These are phyloP conservation scores for Penicillium salamii DNA, from an alignment of 495 filamentous ascomycete genomes.

Conservation along the genomic window DNA sequence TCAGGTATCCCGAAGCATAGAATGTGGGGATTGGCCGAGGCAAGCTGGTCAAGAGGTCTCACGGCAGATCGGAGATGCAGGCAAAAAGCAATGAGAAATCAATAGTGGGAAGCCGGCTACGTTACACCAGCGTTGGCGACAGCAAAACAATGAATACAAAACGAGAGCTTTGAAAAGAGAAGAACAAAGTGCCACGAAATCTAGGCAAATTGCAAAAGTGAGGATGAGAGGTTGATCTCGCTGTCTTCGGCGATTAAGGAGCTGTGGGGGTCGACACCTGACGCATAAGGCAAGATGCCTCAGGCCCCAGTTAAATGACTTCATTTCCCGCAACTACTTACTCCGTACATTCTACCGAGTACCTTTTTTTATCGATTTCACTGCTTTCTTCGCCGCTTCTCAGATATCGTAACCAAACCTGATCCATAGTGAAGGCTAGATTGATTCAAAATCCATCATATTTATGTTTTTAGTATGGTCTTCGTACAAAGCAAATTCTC, in stretches of 20 bases:
- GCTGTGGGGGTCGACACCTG: background rate
- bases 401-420: too few species aligned
- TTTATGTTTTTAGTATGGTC: too few species aligned
- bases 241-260: conserved; percentile 25
- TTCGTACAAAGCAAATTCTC: too few species aligned
- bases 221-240: conserved; percentile 13
- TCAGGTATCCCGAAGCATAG: conserved; percentile 22
- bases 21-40: conserved; percentile 31
- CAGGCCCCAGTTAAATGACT: background rate
- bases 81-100: conserved; percentile 25
- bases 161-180: background rate
- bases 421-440: too few species aligned
- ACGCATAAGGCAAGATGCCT: background rate
- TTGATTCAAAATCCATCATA: too few species aligned
- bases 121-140: conserved; percentile 12
- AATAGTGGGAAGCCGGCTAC: conserved; percentile 13
- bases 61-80: conserved; percentile 28
- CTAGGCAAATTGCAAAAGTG: conserved; percentile 1
- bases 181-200: background rate
- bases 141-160: background rate
- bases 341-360: too few species aligned
- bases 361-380: too few species aligned
- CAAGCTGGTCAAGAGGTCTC: conserved; percentile 20
- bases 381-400: too few species aligned
- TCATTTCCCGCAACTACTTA: background rate